These are phyloP conservation scores for Chaetothyriales sp. DNA, from an alignment of 2,329 filamentous ascomycete species.

Conservation along the genomic window DNA sequence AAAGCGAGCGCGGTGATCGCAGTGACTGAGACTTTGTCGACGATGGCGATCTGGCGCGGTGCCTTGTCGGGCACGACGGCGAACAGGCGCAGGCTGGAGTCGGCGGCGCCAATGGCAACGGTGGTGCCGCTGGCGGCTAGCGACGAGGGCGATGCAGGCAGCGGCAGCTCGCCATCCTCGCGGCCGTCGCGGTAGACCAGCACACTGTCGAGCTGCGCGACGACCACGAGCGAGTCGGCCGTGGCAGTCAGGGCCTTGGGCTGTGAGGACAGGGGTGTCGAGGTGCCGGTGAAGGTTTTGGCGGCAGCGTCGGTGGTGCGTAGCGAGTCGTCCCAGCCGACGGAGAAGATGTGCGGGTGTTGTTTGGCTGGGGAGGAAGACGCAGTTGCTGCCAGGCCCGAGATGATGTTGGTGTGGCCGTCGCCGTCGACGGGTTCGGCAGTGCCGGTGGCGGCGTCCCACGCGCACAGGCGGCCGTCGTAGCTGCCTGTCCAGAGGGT, in stretches of 20 bases:
- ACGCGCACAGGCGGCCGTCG: slow-evolving; percentile 73
- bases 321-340: slow-evolving; percentile 88
- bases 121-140: slow-evolving; percentile 55
- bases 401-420: slow-evolving; percentile 72
- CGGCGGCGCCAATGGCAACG: slow-evolving; percentile 64
- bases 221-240: slow-evolving; percentile 38
- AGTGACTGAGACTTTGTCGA: slow-evolving; percentile 53
- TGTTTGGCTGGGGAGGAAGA: slow-evolving; percentile 16
- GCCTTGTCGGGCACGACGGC: slow-evolving; percentile 40
- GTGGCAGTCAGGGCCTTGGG: slow-evolving; percentile 59
- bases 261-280: slow-evolving; percentile 58
- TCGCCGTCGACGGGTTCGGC: slow-evolving; percentile 65
- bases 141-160: slow-evolving; percentile 53
- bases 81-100: slow-evolving; percentile 66
- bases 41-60: slow-evolving; percentile 40
- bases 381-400: slow-evolving; percentile 50
- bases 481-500: slow-evolving; percentile 83
- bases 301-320: slow-evolving; percentile 62
- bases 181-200: slow-evolving; percentile 42
- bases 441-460: slow-evolving; percentile 60
- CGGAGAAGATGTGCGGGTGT: slow-evolving; percentile 57
- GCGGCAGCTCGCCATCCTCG: slow-evolving; percentile 46
- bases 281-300: slow-evolving; percentile 59
- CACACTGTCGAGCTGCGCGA: slow-evolving; percentile 48
- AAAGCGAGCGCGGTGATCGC: slow-evolving; percentile 71